These are phyloP conservation scores for Gastrolobium bilobum DNA, from an alignment of 306 rosid species.

Conservation along the genomic window DNA sequence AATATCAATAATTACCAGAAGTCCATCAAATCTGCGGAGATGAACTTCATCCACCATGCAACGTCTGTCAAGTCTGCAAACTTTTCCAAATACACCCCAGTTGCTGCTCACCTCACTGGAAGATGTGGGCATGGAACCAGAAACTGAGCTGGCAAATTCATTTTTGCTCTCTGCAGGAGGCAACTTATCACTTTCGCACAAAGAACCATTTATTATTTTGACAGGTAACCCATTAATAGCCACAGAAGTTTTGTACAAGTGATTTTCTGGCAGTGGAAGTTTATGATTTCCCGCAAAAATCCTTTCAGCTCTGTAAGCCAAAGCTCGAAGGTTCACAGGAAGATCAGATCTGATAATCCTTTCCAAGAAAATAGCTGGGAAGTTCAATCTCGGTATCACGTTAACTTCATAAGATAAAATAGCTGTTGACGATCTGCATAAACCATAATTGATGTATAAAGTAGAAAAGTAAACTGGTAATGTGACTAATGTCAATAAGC, in stretches of 20 bases:
- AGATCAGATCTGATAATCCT: slow-evolving; percentile 94
- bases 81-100: slow-evolving; percentile 83
- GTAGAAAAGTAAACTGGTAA: slow-evolving; percentile 17
- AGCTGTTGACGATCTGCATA: slow-evolving; percentile 76
- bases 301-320: slow-evolving; percentile 87
- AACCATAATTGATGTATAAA: slow-evolving; percentile 42
- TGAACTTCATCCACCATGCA: slow-evolving; percentile 91
- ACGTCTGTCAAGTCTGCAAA: slow-evolving; percentile 77
- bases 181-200: slow-evolving; percentile 55
- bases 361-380: slow-evolving; percentile 94
- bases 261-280: slow-evolving; percentile 47
- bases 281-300: slow-evolving; percentile 57
- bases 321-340: slow-evolving; percentile 90
- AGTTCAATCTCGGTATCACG: slow-evolving; percentile 93
- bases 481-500: slow-evolving; percentile 24
- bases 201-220: slow-evolving; percentile 50
- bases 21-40: slow-evolving; percentile 92
- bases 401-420: slow-evolving; percentile 83
- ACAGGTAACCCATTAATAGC: slow-evolving; percentile 50
- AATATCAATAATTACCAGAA: slow-evolving; percentile 65
- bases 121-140: slow-evolving; percentile 58
- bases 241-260: slow-evolving; percentile 42
- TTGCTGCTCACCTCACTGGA: slow-evolving; percentile 62
- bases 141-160: slow-evolving; percentile 49
- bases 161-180: slow-evolving; percentile 56